Base-by-base conservation (phyloP, 768 basidiomycete species). In the Naematelia aurantialba region DNA sequence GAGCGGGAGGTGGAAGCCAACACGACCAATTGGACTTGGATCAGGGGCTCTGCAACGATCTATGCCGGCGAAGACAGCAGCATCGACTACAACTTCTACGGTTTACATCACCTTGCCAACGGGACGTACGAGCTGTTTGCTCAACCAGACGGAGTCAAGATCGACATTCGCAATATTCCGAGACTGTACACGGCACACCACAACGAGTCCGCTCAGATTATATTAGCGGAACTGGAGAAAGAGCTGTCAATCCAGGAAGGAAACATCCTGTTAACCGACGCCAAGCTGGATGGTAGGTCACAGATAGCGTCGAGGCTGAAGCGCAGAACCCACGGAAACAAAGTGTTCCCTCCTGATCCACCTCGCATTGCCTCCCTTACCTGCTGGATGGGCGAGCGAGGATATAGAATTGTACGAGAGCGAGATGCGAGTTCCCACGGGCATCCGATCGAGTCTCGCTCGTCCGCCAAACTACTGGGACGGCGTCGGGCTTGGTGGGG, bases 401-500 rank as follows among this genome's bases (percentile, higher is more conserved):
- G 26, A 52, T 24, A 53, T 77, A 0, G 60, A 70, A 17, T 34
- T 51, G 45, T 77, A 70, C 25, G 70, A 74, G 39, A 27, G 48
- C 19, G 75, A 77, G 56, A 13, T 70, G 24, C 61, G 60, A 17
- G 48, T 72, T 26, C 74, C 73, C 3, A 67, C 70, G 1, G 75
- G 75, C 0, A 58, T 75, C 22, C 42, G 46, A 21, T 26, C 51
- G 2, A 61, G 64, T 46, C 53, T 70, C 14, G 65, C 59, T 2
- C 56, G 56, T 5, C 72, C 67, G 21, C 69, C 72, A 0, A 27
- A 50, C 0, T 73, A 73, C 52, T 73, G 72, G 72, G 58, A 68
- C 8, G 64, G 68, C 8, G 39, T 52, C 4, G 72, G 72, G 8
- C 31, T 73, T 13, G 83, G 82, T 52, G 87, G 84, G 8, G 78